A percentile compares a stretch with the other conserved stretches of the same genome.
Conservation (phyloP, 805 yeast species). For the Saccharomycopsis oosterbeekiorum region DNA sequence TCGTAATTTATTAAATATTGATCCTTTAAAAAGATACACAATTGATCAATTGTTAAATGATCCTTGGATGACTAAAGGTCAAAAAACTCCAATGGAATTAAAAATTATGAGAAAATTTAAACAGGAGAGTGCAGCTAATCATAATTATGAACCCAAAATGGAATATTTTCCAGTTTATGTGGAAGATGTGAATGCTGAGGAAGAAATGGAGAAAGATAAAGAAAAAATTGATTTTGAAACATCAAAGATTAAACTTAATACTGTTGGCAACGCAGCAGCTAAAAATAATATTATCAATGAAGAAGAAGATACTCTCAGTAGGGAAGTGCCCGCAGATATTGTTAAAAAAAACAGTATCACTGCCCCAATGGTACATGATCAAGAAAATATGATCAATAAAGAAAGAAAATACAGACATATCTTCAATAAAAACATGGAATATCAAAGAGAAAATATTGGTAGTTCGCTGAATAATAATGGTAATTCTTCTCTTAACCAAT, state of each 20-base stretch:
- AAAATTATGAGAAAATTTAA: neutral
- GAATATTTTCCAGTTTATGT: slow-evolving; percentile 11
- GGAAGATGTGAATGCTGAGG: neutral
- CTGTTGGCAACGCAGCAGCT: neutral
- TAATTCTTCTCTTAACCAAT: neutral
- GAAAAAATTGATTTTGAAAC: neutral
- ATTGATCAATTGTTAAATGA: slow-evolving; percentile 58
- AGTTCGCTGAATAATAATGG: neutral
- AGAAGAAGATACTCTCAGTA: neutral
- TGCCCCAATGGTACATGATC: slow-evolving; percentile 2
- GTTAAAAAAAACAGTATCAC: slow-evolving; percentile 8
- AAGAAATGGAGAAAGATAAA: neutral
- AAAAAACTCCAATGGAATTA: neutral
- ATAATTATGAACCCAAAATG: neutral
- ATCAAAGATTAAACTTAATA: neutral
- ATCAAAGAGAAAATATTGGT: slow-evolving; percentile 11
- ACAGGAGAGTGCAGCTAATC: neutral
- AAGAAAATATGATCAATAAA: slow-evolving; percentile 1
- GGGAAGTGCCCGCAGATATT: slow-evolving; percentile 1
- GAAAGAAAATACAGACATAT: slow-evolving; percentile 10
- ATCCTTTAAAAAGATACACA: slow-evolving; percentile 59
- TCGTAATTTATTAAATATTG: slow-evolving; percentile 52
- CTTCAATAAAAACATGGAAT: slow-evolving; percentile 10
- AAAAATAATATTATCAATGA: neutral
- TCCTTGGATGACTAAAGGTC: slow-evolving; percentile 43